These are phyloP conservation scores for Ganoderma meredithae DNA, from an alignment of 1,284 basidiomycete genomes.

Conservation along the genomic window DNA sequence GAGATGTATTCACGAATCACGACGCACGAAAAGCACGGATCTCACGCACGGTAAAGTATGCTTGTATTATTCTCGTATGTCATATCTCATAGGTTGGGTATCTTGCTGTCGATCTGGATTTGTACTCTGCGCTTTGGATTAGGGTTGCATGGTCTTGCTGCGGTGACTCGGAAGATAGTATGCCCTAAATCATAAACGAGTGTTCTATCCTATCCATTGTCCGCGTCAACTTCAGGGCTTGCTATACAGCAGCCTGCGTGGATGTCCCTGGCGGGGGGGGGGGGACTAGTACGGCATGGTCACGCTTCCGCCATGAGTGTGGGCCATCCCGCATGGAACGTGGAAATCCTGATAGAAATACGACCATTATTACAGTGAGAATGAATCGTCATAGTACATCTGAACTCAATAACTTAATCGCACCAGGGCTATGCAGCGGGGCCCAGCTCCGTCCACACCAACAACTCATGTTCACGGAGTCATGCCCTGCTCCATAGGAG, in stretches of 20 bases:
- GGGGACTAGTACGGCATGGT: background rate
- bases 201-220: background rate
- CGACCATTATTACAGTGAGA: slow-evolving; percentile 2
- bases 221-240: background rate
- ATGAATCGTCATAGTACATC: slow-evolving; percentile 26
- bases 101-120: slow-evolving; percentile 10
- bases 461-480: slow-evolving; percentile 26
- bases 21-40: background rate
- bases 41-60: slow-evolving; percentile 1
- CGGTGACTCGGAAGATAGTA: background rate
- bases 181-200: background rate
- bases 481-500: slow-evolving; percentile 27
- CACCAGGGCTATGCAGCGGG: slow-evolving; percentile 22
- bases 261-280: too few species aligned
- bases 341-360: background rate
- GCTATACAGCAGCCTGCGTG: background rate
- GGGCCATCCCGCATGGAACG: background rate
- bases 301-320: background rate
- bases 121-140: background rate
- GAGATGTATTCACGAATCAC: background rate
- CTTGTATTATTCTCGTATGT: slow-evolving; percentile 2
- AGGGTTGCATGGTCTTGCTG: background rate
- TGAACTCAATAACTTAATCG: slow-evolving; percentile 31
- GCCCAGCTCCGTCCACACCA: slow-evolving; percentile 6
- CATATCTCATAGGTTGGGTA: slow-evolving; percentile 6